These are phyloP conservation scores for Plasmodium gonderi DNA, from an alignment of 169 alveolate genomes.

Conservation along the genomic window DNA sequence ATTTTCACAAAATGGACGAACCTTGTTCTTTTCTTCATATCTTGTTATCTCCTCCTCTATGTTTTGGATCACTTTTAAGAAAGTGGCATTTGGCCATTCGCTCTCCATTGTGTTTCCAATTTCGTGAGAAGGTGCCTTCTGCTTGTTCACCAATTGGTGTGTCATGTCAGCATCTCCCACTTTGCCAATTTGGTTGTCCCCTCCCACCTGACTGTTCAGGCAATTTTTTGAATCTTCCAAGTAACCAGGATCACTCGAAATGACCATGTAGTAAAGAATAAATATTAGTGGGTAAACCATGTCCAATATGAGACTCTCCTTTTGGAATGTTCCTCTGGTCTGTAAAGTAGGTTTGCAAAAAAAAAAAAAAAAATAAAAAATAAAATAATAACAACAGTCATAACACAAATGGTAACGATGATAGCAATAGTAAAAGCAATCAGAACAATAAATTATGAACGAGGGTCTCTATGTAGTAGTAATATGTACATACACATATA, in stretches of 20 bases:
- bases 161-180: background rate
- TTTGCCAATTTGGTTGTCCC: background rate
- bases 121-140: too few species aligned
- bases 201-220: background rate
- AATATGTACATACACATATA: too few species aligned
- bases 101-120: background rate
- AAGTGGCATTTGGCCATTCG: slow-evolving; percentile 8
- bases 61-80: slow-evolving; percentile 21
- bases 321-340: background rate
- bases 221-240: background rate
- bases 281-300: slow-evolving; percentile 28
- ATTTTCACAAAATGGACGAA: background rate
- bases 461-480: background rate
- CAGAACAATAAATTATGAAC: slow-evolving; percentile 9
- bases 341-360: background rate
- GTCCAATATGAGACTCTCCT: background rate
- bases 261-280: slow-evolving; percentile 30
- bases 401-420: too few species aligned
- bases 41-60: slow-evolving; percentile 22
- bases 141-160: too few species aligned
- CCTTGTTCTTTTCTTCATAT: slow-evolving; percentile 32
- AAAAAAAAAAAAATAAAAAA: slow-evolving; percentile 11
- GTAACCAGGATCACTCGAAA: slow-evolving; percentile 61
- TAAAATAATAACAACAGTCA: too few species aligned
- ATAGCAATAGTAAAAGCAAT: too few species aligned